phyloP scores from a whole-genome alignment of 371 early-diverging fungal species.

The Capillidium rhysosporum region DNA sequence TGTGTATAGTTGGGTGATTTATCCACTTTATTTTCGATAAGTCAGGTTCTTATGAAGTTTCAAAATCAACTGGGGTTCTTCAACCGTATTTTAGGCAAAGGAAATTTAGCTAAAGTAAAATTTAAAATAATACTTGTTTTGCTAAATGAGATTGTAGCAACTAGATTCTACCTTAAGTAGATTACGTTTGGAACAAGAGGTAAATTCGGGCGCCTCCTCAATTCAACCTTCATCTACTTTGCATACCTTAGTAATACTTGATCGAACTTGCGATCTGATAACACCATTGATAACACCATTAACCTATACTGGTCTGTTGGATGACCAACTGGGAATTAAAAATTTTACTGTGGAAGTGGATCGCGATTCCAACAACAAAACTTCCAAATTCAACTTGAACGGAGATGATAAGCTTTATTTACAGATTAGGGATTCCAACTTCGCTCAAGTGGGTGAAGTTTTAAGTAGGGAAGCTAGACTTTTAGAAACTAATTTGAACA shows the following conservation, averaged over 20 bases:
- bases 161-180: slow-evolving; percentile 60
- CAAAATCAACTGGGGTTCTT: slow-evolving; percentile 71
- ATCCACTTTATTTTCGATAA: slow-evolving; percentile 53
- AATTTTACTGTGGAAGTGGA: slow-evolving; percentile 11
- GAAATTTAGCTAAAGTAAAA: slow-evolving; percentile 56
- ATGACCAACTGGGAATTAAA: slow-evolving; percentile 50
- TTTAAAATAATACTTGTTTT: not conserved
- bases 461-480: slow-evolving; percentile 63
- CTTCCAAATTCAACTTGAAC: slow-evolving; percentile 62
- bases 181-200: slow-evolving; percentile 58
- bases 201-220: slow-evolving; percentile 18
- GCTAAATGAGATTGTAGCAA: slow-evolving; percentile 15
- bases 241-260: slow-evolving; percentile 78
- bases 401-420: slow-evolving; percentile 50
- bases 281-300: slow-evolving; percentile 83
- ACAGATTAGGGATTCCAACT: slow-evolving; percentile 72
- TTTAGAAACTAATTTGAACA: slow-evolving; percentile 69
- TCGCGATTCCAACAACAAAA: slow-evolving; percentile 18
- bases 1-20: slow-evolving; percentile 82
- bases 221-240: slow-evolving; percentile 42
- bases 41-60: slow-evolving; percentile 65
- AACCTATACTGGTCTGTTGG: slow-evolving; percentile 86
- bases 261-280: slow-evolving; percentile 69
- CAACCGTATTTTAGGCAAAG: slow-evolving; percentile 78
- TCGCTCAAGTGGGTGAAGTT: slow-evolving; percentile 64